phyloP scores from a whole-genome alignment of 257 asterid genomes.

The Solanum sparsipilum region DNA sequence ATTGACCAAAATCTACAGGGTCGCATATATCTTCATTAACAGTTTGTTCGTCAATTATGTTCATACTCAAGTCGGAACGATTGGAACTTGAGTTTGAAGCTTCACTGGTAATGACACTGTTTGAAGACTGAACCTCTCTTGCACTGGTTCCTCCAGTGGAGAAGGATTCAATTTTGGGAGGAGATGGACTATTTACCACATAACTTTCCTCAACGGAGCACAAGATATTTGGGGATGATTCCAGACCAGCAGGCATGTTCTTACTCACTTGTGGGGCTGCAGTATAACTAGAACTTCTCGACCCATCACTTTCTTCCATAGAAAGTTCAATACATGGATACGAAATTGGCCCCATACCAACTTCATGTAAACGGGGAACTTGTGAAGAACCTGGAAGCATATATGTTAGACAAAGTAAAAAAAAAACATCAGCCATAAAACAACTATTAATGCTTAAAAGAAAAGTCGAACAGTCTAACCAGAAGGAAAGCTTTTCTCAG shows the following conservation, averaged over 20 bases:
- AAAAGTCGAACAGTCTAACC: constrained; percentile 10
- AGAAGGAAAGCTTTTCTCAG: constrained; percentile 5
- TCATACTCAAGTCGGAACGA: constrained; percentile 25
- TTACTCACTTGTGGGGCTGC: not conserved
- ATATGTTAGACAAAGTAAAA: not conserved
- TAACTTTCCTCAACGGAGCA: constrained; percentile 19
- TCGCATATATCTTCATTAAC: constrained; percentile 31
- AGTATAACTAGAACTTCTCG: constrained; percentile 17
- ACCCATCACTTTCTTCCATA: constrained; percentile 18
- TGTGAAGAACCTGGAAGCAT: constrained; percentile 9
- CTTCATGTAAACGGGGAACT: constrained; percentile 8
- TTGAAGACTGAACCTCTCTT: constrained; percentile 12
- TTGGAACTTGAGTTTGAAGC: constrained; percentile 27
- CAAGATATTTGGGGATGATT: constrained; percentile 15
- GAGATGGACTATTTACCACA: constrained; percentile 20
- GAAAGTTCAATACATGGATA: constrained; percentile 11
- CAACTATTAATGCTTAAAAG: not conserved
- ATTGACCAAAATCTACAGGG: constrained; percentile 27
- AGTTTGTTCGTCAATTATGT: constrained; percentile 16
- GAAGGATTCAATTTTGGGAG: constrained; percentile 14
- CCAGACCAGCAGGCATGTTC: constrained; percentile 10
- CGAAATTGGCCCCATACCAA: constrained; percentile 3
- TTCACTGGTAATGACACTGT: constrained; percentile 20
- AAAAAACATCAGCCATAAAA: not conserved
- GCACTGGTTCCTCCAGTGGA: constrained; percentile 9